Conservation (phyloP, 208 protist species). For the Crithidia expoeki region DNA sequence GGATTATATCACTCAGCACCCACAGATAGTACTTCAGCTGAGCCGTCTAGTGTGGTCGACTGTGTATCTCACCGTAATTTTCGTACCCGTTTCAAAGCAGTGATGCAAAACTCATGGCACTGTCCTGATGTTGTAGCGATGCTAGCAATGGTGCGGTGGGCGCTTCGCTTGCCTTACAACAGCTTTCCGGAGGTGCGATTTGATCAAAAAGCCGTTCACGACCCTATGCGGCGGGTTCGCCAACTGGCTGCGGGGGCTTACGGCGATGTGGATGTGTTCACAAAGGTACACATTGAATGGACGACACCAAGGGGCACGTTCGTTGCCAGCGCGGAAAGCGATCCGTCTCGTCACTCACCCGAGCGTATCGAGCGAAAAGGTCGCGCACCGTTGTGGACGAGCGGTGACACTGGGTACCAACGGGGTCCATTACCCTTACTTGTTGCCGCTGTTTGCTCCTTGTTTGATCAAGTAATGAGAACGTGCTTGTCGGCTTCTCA, state of each 20-base stretch:
- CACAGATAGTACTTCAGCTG: neutral
- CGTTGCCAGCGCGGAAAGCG: constrained; percentile 35
- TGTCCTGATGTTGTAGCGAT: constrained; percentile 57
- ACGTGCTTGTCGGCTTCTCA: neutral
- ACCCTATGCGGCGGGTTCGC: constrained; percentile 42
- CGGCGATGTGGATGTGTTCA: constrained; percentile 66
- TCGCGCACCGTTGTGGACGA: constrained; percentile 5
- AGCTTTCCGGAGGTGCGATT: constrained; percentile 60
- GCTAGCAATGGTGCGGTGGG: constrained; percentile 47
- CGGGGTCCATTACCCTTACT: constrained; percentile 28
- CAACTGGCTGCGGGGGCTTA: constrained; percentile 37
- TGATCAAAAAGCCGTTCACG: constrained; percentile 58
- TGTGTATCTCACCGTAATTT: neutral
- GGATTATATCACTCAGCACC: neutral
- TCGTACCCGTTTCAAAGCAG: neutral
- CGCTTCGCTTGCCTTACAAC: constrained; percentile 33
- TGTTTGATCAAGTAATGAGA: constrained; percentile 25
- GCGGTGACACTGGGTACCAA: constrained; percentile 14
- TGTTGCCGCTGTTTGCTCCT: constrained; percentile 21
- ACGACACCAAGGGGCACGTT: constrained; percentile 16
- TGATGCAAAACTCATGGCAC: constrained; percentile 25
- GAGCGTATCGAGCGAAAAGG: neutral
- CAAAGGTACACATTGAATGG: constrained; percentile 50
- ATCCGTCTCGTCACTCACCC: constrained; percentile 20
- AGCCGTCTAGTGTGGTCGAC: neutral